Evolutionary conservation across 2,329 filamentous ascomycete genomes (phyloP).

Genomic region (Septoria petroselini): DNA sequence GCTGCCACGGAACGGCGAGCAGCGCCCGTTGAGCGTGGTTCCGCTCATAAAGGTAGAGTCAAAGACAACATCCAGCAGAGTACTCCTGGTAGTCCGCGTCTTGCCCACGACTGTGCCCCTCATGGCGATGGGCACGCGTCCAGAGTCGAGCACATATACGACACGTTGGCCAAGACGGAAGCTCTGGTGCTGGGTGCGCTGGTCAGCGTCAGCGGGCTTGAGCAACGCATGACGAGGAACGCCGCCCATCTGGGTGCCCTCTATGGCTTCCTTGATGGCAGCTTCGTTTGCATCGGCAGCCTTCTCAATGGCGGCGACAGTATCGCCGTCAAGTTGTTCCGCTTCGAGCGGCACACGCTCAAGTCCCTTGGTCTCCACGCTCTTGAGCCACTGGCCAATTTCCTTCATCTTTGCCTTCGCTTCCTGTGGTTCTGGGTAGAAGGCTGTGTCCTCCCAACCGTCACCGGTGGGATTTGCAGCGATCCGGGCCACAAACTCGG

Average conservation of each 20-base stretch:
- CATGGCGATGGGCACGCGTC: slow-evolving; percentile 89
- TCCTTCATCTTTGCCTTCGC: slow-evolving; percentile 85
- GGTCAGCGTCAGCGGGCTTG: slow-evolving; percentile 93
- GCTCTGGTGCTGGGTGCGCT: slow-evolving; percentile 78
- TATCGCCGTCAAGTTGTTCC: slow-evolving; percentile 88
- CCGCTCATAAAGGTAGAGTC: slow-evolving; percentile 97
- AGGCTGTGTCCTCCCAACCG: slow-evolving; percentile 77
- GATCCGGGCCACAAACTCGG: slow-evolving; percentile 89
- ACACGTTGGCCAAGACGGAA: slow-evolving; percentile 87
- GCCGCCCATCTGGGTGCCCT: slow-evolving; percentile 68
- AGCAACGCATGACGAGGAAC: slow-evolving; percentile 85
- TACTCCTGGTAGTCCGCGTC: slow-evolving; percentile 77
- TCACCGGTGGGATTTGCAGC: slow-evolving; percentile 81
- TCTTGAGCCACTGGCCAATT: slow-evolving; percentile 89
- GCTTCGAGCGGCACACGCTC: slow-evolving; percentile 95
- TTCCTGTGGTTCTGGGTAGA: slow-evolving; percentile 70
- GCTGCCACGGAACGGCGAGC: slow-evolving; percentile 88
- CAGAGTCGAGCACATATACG: slow-evolving; percentile 87
- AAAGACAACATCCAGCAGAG: slow-evolving; percentile 87
- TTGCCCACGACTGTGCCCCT: slow-evolving; percentile 93
- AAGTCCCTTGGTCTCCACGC: slow-evolving; percentile 83
- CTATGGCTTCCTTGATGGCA: slow-evolving; percentile 47
- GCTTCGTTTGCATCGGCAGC: slow-evolving; percentile 65
- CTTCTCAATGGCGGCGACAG: slow-evolving; percentile 75
- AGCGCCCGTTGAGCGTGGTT: slow-evolving; percentile 83